A percentile compares a stretch with the other conserved stretches of the same genome.
Evolutionary conservation across 2,329 filamentous ascomycete species (phyloP).

Genomic region (Neoscytalidium dimidiatum): DNA sequence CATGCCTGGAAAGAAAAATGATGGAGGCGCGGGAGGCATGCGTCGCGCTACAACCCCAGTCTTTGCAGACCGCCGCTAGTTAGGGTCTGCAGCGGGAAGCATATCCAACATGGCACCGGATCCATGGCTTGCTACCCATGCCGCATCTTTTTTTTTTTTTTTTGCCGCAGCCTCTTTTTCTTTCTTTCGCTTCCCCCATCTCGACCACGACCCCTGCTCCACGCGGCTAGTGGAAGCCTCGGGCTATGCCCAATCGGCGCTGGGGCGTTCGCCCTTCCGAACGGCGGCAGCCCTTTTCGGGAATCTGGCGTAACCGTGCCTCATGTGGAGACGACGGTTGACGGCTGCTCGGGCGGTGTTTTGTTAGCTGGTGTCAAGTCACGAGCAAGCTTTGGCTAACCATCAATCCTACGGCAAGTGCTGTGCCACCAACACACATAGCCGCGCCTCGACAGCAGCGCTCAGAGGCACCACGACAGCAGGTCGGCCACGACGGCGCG

Average conservation of each 20-base stretch:
- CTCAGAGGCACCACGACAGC: not conserved
- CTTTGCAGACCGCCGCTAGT: not conserved
- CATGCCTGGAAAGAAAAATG: not conserved
- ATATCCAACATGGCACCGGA: not conserved
- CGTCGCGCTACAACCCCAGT: too few relatives aligned
- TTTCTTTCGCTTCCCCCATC: too few relatives aligned
- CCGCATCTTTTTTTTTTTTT: not conserved
- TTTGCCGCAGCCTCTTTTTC: not conserved
- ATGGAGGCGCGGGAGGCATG: not conserved
- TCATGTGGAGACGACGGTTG: not conserved
- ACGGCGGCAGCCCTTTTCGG: not conserved
- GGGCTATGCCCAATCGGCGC: not conserved
- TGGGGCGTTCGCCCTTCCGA: too few relatives aligned
- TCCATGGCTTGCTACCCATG: not conserved
- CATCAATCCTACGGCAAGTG: too few relatives aligned
- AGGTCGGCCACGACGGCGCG: not conserved
- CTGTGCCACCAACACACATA: conserved; percentile 9
- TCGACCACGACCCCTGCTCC: not conserved
- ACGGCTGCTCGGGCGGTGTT: too few relatives aligned
- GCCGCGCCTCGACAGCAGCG: not conserved
- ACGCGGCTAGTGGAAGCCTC: not conserved
- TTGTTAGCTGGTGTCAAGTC: too few relatives aligned
- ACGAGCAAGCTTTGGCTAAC: not conserved
- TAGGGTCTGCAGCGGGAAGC: not conserved
- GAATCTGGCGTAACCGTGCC: not conserved